Evolutionary conservation across 2,329 filamentous ascomycete genomes (phyloP).

Genomic region (Paecilomyces dactylethromorphus): DNA sequence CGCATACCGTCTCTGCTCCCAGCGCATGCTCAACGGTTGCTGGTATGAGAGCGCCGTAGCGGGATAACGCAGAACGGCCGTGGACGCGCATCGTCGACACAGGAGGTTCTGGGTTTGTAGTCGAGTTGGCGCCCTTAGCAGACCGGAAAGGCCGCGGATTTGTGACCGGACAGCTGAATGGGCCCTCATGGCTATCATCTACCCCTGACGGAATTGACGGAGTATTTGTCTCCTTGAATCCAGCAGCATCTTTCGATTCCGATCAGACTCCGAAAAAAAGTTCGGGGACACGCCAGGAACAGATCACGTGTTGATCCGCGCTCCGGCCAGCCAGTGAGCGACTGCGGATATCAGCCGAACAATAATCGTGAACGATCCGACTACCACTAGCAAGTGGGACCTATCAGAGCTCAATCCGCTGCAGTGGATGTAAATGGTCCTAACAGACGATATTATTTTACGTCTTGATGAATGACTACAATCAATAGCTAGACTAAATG

Average conservation of each 20-base stretch:
- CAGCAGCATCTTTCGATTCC: constrained; percentile 15
- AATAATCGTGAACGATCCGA: not conserved
- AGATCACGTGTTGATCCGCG: constrained; percentile 18
- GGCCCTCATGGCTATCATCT: constrained; percentile 31
- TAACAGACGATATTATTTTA: too few species aligned
- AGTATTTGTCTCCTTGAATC: constrained; percentile 15
- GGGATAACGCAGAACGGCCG: constrained; percentile 27
- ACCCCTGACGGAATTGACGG: constrained; percentile 19
- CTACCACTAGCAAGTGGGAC: too few species aligned
- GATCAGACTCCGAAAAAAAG: constrained; percentile 25
- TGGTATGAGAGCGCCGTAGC: constrained; percentile 25
- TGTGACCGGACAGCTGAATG: constrained; percentile 35
- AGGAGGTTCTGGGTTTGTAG: constrained; percentile 29
- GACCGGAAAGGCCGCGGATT: constrained; percentile 29
- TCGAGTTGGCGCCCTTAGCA: constrained; percentile 26
- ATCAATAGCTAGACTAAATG: too few species aligned
- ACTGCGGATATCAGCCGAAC: not conserved
- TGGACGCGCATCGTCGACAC: constrained; percentile 33
- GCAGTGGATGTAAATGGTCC: too few species aligned
- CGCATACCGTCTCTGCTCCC: constrained; percentile 37
- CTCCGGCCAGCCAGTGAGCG: not conserved
- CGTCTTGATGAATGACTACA: too few species aligned
- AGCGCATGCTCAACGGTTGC: constrained; percentile 32
- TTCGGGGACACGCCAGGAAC: constrained; percentile 29
- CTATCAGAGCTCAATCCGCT: too few species aligned